Conservation (phyloP, 345 rosid genomes). For the Hypericum perforatum region DNA sequence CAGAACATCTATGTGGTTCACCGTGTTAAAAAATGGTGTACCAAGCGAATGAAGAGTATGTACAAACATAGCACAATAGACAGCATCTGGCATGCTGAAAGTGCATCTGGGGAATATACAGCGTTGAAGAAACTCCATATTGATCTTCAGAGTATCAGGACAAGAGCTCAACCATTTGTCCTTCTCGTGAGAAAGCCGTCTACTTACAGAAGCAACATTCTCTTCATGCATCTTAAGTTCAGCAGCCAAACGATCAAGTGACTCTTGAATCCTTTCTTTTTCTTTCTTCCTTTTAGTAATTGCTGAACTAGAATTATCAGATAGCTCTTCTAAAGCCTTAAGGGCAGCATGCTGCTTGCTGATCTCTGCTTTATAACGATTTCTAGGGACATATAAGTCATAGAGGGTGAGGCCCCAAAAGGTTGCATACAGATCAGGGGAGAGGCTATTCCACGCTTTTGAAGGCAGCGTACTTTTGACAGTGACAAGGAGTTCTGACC, state of each 20-base stretch:
- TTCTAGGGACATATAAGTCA: conserved; percentile 93
- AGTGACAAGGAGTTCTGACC: conserved; percentile 86
- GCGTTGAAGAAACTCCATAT: conserved; percentile 98
- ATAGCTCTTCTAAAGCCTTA: conserved; percentile 83
- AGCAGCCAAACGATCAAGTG: conserved; percentile 76
- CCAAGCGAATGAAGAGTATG: conserved; percentile 95
- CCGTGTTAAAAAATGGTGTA: conserved; percentile 96
- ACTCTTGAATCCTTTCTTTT: conserved; percentile 98
- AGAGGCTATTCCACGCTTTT: conserved; percentile 98
- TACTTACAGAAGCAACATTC: conserved; percentile 83
- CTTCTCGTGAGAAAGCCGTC: conserved; percentile 84
- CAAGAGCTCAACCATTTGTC: conserved; percentile 97
- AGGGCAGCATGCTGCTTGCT: conserved; percentile 91
- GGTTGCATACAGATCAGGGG: conserved; percentile 92
- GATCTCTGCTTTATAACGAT: conserved; percentile 87
- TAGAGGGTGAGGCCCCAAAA: conserved; percentile 98
- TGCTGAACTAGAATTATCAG: conserved; percentile 95
- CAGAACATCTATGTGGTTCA: conserved; percentile 94
- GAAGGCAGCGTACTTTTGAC: conserved; percentile 87
- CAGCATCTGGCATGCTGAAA: conserved; percentile 99
- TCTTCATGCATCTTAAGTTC: conserved; percentile 90
- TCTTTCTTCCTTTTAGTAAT: conserved; percentile 94
- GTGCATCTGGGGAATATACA: conserved; percentile 99
- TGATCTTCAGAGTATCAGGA: conserved; percentile 95
- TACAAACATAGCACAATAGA: conserved; percentile 97